Evolutionary conservation across 768 basidiomycete genomes (phyloP), one percentile per base, ranked within the genome.

Genomic region (Tylopilus felleus): DNA sequence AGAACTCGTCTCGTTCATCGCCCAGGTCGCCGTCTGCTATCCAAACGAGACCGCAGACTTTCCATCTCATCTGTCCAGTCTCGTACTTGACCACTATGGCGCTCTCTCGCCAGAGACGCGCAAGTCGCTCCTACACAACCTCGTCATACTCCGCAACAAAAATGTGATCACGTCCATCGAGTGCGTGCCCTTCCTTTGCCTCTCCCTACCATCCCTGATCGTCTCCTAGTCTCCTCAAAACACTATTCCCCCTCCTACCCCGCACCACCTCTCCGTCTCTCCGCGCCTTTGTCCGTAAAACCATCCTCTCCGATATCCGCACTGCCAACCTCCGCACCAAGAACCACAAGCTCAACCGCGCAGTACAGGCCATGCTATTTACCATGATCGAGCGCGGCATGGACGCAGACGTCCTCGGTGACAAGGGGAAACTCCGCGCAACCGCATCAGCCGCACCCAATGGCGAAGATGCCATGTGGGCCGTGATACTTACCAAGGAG

Each of bases 391-490:
- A 97, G 70, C 83, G 88, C 36, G 94, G 93, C 13, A 90, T 93
- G 86, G 83, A 84, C 38, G 86, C 77, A 1, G 85, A 92, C 61
- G 83, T 93, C 16, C 67, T 84, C 16, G 90, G 92, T 12, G 85
- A 94, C 75, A 94, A 93, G 69, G 93, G 86, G 5, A 93, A 85
- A 63, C 65, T 80, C n/a, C 74, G 80, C 57, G 75, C 73, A 1
- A 66, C 69, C n/a, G 66, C 71, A 13, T 68, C 16, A 39, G 8
- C 38, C 29, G 1, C 28, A 2, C 4, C 71, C 27, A 77, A 75
- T 46, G 83, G 85, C 2, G 90, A 93, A 29, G 97, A 98, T 62
- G 94, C 95, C 3, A 90, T 97, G 85, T 98, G 96, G 95, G 96
- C 97, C 5, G 85, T 99, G 47, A 86, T 95, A 40, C 73, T 98